phyloP scores from a whole-genome alignment of 176 grass and related monocot species.

The Oryza nivara region DNA sequence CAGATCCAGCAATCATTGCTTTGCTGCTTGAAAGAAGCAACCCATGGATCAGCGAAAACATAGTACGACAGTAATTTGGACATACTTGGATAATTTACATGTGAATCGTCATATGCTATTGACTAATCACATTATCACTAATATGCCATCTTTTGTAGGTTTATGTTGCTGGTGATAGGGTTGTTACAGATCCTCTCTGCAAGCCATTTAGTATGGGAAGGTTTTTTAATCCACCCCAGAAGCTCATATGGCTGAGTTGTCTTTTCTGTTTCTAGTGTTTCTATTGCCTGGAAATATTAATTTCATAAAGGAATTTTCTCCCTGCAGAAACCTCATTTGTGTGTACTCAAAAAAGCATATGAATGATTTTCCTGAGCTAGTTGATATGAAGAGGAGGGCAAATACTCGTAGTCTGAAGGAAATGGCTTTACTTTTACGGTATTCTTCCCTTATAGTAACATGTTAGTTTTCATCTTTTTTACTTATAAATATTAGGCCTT shows the following conservation, averaged over 20 bases:
- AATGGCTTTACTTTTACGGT: conserved; percentile 99
- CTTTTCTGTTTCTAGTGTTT: conserved; percentile 12
- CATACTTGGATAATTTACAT: conserved; percentile 28
- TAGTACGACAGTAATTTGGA: conserved; percentile 59
- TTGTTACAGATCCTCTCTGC: conserved; percentile 90
- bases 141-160: conserved; percentile 57
- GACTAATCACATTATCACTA: conserved; percentile 8
- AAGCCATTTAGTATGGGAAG: conserved; percentile 99
- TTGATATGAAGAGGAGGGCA: conserved; percentile 92
- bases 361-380: conserved; percentile 87
- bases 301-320: conserved; percentile 47
- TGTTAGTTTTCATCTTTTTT: conserved; percentile 45
- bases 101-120: conserved; percentile 32
- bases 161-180: conserved; percentile 95
- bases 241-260: conserved; percentile 11
- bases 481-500: not conserved
- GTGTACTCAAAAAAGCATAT: conserved; percentile 99
- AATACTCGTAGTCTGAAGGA: conserved; percentile 98
- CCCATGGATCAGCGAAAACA: conserved; percentile 80
- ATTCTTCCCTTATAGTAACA: conserved; percentile 40
- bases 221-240: conserved; percentile 47
- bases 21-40: conserved; percentile 82
- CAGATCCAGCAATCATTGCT: conserved; percentile 87
- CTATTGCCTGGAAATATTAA: conserved; percentile 8
- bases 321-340: conserved; percentile 85